A percentile compares a stretch with the other conserved stretches of the same genome.
Evolutionary conservation across 2,329 filamentous ascomycete genomes (phyloP).

Genomic region (Verticillium klebahnii): DNA sequence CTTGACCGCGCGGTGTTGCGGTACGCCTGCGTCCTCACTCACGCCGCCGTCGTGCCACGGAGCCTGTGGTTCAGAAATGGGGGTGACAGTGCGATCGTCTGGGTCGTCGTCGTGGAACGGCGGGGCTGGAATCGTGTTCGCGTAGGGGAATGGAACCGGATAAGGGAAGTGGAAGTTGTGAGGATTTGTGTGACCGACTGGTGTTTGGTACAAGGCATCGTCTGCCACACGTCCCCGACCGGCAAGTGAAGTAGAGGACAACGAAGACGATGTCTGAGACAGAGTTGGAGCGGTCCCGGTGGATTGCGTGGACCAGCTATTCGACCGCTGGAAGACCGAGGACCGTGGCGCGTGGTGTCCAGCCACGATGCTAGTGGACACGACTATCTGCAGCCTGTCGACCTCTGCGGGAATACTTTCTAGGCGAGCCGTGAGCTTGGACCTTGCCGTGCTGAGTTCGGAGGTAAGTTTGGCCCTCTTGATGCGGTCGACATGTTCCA

Average conservation of each 20-base stretch:
- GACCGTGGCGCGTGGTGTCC: constrained; percentile 26
- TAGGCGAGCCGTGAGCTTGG: constrained; percentile 29
- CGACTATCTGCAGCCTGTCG: constrained; percentile 34
- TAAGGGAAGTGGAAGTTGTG: constrained; percentile 34
- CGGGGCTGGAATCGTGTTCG: constrained; percentile 16
- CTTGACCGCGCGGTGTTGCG: constrained; percentile 35
- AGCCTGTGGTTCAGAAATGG: constrained; percentile 5
- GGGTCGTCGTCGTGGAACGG: constrained; percentile 3
- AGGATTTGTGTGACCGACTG: constrained; percentile 24
- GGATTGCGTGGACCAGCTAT: constrained; percentile 41
- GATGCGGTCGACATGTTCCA: constrained; percentile 35
- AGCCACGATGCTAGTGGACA: constrained; percentile 31
- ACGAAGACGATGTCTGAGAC: constrained; percentile 12
- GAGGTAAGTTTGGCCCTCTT: constrained; percentile 17
- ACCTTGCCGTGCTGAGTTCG: constrained; percentile 22
- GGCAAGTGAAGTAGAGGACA: background rate
- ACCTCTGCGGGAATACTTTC: constrained; percentile 35
- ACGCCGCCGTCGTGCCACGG: constrained; percentile 1
- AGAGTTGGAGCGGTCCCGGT: constrained; percentile 25
- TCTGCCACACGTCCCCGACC: constrained; percentile 20
- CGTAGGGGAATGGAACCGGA: constrained; percentile 11
- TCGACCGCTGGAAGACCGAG: constrained; percentile 48
- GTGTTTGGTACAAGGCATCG: constrained; percentile 22
- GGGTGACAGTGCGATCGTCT: constrained; percentile 23
- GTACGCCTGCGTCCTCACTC: constrained; percentile 21